phyloP scores from a whole-genome alignment of 305 asterid genomes.

The Solanum hybrid region DNA sequence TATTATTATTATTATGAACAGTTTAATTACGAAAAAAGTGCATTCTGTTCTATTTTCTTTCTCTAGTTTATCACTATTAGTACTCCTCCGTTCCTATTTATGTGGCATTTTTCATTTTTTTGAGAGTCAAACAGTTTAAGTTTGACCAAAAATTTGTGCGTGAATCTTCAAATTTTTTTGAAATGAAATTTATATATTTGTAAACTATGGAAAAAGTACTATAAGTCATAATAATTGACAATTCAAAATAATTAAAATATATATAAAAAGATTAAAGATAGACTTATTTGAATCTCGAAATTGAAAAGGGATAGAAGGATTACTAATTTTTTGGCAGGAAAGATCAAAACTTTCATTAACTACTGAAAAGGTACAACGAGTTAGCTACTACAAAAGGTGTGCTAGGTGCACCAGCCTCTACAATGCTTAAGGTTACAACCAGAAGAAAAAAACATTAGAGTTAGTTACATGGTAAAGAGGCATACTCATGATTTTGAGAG shows the following conservation, averaged over 20 bases:
- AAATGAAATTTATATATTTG: no score
- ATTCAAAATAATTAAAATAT: no score
- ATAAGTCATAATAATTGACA: not conserved
- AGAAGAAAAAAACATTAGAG: not conserved
- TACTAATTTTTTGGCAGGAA: not conserved
- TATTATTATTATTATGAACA: not conserved
- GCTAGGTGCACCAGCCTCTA: not conserved
- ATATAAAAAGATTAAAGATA: no score
- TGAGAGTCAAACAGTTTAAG: not conserved
- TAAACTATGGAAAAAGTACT: no score
- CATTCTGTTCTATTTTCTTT: not conserved
- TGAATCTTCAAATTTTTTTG: not conserved
- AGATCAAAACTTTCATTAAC: not conserved
- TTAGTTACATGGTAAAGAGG: not conserved
- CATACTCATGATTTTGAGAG: not conserved
- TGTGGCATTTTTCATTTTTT: no score
- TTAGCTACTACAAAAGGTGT: not conserved
- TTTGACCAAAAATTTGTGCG: rapidly evolving
- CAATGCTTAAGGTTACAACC: not conserved
- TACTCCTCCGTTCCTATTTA: rapidly evolving
- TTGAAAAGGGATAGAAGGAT: no score
- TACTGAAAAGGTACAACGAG: not conserved
- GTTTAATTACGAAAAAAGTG: not conserved
- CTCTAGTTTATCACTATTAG: not conserved
- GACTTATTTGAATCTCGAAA: not conserved